phyloP scores from a whole-genome alignment of 495 filamentous ascomycete species.

The Podospora tetraspora region DNA sequence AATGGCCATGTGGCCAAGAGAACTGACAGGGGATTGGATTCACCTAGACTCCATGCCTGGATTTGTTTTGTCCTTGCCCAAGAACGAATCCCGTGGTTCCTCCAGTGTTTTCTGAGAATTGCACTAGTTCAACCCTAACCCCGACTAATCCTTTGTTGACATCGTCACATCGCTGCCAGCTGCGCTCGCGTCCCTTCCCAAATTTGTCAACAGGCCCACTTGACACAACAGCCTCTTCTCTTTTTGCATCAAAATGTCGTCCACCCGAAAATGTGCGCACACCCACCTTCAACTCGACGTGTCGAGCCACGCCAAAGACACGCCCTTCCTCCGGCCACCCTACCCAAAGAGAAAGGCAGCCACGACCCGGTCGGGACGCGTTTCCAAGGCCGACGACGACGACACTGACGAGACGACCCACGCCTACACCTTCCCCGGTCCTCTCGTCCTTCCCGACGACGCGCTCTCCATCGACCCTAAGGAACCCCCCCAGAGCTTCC shows the following conservation, averaged over 20 bases:
- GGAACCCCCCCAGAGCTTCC: slow-evolving; percentile 53
- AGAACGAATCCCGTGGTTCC: no score
- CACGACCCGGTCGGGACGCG: slow-evolving; percentile 2
- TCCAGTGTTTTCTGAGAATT: no score
- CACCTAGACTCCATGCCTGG: no score
- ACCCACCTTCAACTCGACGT: slow-evolving; percentile 27
- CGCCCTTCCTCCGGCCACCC: slow-evolving; percentile 22
- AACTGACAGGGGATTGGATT: no score
- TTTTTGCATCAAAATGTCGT: slow-evolving; percentile 1
- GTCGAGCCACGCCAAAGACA: slow-evolving; percentile 29
- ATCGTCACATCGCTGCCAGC: background rate
- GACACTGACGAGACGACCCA: background rate
- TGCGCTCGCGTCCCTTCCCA: background rate
- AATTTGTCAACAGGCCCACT: background rate
- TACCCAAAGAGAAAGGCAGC: slow-evolving; percentile 18
- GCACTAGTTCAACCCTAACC: background rate
- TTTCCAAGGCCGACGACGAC: background rate
- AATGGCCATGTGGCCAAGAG: no score
- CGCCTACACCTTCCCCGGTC: slow-evolving; percentile 49
- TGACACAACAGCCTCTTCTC: background rate
- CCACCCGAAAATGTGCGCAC: slow-evolving; percentile 21
- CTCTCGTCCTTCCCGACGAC: slow-evolving; percentile 56
- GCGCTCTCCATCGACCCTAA: slow-evolving; percentile 51
- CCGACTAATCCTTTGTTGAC: background rate
- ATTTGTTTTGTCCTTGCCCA: no score